Evolutionary conservation across 2,329 filamentous ascomycete genomes (phyloP), one percentile per base, ranked within the genome.

Genomic region (Pyrenophora teres): DNA sequence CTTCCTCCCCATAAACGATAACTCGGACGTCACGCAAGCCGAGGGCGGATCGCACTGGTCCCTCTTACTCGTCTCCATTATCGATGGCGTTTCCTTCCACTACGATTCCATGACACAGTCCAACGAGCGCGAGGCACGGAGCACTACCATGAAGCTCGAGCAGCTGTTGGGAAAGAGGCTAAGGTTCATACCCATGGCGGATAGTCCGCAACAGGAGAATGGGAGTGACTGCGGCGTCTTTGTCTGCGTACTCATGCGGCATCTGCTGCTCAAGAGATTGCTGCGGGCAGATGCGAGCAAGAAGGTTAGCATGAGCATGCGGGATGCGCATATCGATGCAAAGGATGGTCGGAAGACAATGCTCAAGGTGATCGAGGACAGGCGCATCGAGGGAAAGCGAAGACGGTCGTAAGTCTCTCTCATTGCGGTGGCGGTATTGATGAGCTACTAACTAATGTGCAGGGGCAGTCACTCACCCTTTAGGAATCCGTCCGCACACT

Each of bases 1-100:
- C 63, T 99, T 99, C 77, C 84, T 99, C 2, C 94, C 94, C 16
- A 88, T 99, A 72, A 97, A 97, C 75, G 92, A 99, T 77, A 90
- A 91, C 62, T 84, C 88, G 40, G 83, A 83, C 46, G 78, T 87
- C 50, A 86, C 89, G n/a, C 91, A 81, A 42, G 87, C 91, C n/a
- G 92, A 97, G 76, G 91, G 90, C 35, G 94, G 94, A 33, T 89
- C 88, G 3, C 94, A 99, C 73, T 99, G 94, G 94, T 96, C 91
- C 0, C 79, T 99, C 0, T 85, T 99, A 0, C 83, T 99, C 2
- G 92, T 99, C 27, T 92, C 87, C 10, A 83, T 92, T 35, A 86
- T 96, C 42, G 94, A 99, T 70, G 87, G 90, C 7, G 86, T 96
- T 2, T 90, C 93, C 0, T 99, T 99, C 74, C 94, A 99, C 78